These are phyloP conservation scores for Didymella arachidicola DNA, from an alignment of 2,329 filamentous ascomycete species.

Conservation along the genomic window DNA sequence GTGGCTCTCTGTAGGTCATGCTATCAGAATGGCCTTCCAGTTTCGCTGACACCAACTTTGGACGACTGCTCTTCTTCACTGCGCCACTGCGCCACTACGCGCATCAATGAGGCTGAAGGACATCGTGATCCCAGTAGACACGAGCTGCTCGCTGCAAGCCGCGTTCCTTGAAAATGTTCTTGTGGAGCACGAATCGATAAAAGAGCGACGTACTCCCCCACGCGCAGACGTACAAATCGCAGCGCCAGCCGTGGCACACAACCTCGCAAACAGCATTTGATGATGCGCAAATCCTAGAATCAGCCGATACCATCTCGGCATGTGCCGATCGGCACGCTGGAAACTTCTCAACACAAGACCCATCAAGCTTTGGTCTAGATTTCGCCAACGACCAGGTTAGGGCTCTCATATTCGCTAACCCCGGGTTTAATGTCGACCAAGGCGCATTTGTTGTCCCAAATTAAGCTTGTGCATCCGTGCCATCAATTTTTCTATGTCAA, in stretches of 20 bases:
- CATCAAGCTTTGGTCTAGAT: not conserved
- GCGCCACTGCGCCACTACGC: constrained; percentile 11
- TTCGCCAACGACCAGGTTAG: not conserved
- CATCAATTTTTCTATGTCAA: not conserved
- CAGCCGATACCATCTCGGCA: not conserved
- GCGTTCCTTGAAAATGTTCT: not conserved
- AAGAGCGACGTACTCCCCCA: not conserved
- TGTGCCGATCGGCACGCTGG: not conserved
- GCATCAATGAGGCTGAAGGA: constrained; percentile 12
- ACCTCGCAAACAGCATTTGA: not conserved
- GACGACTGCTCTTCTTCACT: constrained; percentile 17
- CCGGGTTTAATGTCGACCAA: constrained; percentile 14
- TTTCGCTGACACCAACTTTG: constrained; percentile 20
- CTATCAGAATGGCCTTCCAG: constrained; percentile 21
- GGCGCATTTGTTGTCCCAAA: not conserved
- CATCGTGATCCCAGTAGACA: constrained; percentile 9
- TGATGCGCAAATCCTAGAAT: no score
- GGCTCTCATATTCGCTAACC: constrained; percentile 2
- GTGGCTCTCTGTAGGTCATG: constrained; percentile 16
- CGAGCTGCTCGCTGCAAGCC: constrained; percentile 4
- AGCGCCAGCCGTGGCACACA: not conserved
- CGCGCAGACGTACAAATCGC: not conserved
- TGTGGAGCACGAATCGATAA: not conserved
- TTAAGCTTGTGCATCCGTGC: not conserved
- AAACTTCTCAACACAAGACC: not conserved